Conservation (phyloP, 371 early-diverging fungal genomes). For the Choanephora cucurbitarum region DNA sequence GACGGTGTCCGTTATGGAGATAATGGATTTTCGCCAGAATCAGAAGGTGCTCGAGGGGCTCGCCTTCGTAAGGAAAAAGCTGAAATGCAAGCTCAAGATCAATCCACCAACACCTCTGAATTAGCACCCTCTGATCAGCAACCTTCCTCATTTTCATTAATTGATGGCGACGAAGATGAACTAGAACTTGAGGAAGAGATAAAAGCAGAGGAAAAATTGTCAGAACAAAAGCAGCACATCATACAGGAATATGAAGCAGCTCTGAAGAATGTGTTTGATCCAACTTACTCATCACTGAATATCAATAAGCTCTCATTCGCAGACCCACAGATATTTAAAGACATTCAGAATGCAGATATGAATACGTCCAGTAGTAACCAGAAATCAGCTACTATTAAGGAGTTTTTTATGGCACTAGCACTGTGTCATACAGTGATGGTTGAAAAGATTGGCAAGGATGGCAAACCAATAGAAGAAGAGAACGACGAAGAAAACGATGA, state of each 20-base stretch:
- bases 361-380: not conserved
- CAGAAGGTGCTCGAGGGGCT: slow-evolving; percentile 60
- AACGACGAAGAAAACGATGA: slow-evolving; percentile 25
- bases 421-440: slow-evolving; percentile 94
- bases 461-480: slow-evolving; percentile 44
- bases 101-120: not conserved
- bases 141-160: not conserved
- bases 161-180: slow-evolving; percentile 8
- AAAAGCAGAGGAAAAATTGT: slow-evolving; percentile 10
- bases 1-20: slow-evolving; percentile 81
- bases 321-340: slow-evolving; percentile 76
- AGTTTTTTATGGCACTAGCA: slow-evolving; percentile 86
- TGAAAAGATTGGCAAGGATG: slow-evolving; percentile 65
- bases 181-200: slow-evolving; percentile 7
- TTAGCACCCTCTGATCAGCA: not conserved
- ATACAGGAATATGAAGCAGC: slow-evolving; percentile 59
- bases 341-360: slow-evolving; percentile 43
- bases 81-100: slow-evolving; percentile 20
- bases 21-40: slow-evolving; percentile 64
- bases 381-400: slow-evolving; percentile 25
- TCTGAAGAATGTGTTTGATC: slow-evolving; percentile 68
- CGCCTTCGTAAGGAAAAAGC: slow-evolving; percentile 47
- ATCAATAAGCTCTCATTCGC: slow-evolving; percentile 77
- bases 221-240: slow-evolving; percentile 36
- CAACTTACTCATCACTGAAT: slow-evolving; percentile 71